A percentile compares a stretch with the other conserved stretches of the same genome.
Conservation (phyloP, 2,329 filamentous ascomycete species). For the Fusarium nurragi region DNA sequence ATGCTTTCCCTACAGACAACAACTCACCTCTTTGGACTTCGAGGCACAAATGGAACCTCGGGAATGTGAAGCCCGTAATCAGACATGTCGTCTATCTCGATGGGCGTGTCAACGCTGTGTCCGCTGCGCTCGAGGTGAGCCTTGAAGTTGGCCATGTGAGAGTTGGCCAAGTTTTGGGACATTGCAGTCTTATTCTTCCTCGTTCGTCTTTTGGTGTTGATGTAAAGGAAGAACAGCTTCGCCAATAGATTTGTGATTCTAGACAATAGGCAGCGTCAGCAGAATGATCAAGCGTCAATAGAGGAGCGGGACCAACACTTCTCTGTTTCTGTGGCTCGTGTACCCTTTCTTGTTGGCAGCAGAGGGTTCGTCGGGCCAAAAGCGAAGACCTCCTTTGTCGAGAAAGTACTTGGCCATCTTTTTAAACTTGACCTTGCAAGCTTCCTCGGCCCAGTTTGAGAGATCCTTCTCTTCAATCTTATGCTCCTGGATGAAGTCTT, state of each 20-base stretch:
- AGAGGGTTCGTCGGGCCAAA: slow-evolving; percentile 16
- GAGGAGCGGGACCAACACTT: background rate
- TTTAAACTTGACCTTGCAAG: background rate
- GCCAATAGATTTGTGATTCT: background rate
- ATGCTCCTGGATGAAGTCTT: background rate
- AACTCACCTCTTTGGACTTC: background rate
- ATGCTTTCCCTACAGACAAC: background rate
- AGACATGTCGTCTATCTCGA: background rate
- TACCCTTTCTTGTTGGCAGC: background rate
- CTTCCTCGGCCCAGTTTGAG: background rate
- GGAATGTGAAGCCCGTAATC: background rate
- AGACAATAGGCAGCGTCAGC: background rate
- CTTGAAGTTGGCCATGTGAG: background rate
- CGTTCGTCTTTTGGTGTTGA: background rate
- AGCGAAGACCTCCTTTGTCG: background rate
- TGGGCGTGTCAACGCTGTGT: background rate
- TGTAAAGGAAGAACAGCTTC: background rate
- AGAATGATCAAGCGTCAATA: background rate
- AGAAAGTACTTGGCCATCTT: slow-evolving; percentile 14
- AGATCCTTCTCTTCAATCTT: background rate
- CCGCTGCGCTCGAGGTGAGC: background rate
- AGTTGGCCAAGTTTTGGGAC: background rate
- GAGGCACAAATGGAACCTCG: background rate
- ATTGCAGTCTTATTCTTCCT: background rate
- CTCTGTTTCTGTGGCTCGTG: background rate